Evolutionary conservation across 129 eudicot genomes (phyloP), one percentile per base, ranked within the genome.

Genomic region (Chrysanthemum seticuspe): DNA sequence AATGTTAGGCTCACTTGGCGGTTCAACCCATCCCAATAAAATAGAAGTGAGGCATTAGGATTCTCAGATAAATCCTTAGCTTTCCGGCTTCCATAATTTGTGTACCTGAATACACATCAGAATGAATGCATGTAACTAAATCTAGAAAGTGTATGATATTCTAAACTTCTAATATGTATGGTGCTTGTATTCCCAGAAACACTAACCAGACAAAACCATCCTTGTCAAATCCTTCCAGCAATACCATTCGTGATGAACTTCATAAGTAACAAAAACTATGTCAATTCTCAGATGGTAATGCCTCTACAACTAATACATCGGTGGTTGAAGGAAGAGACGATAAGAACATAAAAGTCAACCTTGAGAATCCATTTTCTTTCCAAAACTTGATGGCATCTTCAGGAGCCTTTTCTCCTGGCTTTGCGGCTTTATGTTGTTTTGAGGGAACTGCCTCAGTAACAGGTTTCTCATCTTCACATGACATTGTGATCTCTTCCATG

Each of bases 211-310:
- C 94, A 85, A 95, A 95, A 53, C 97, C 99, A 67, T 88, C 84
- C 80, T 80, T 81, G 78, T 95, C 96, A 70, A 90, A 71, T 75
- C 99, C 97, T 85, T 95, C 87, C 76, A 95, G 94, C 86, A 91
- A 81, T 65, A 95, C 99, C 95, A 95, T 90, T 73, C 97, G 87
- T 55, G 97, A 95, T 64, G 99, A 90, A 60, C 99, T 95, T 91
- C 83, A 74, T 64, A 47, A 7, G 14, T 27, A 36, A 55, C 40
- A 78, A 40, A 49, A 68, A 66, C 48, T 63, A 63, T 71, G 62
- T 56, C 45, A 16, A 56, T 45, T 74, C 18, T 34, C 6, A 34
- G 44, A 34, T 34, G 44, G 6, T 34, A 34, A 34, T 34, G 44
- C 6, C 45, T 36, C 45, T 36, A 6, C 9, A 5, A 36, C 5